These are phyloP conservation scores for Artemisia tridentata DNA, from an alignment of 129 eudicot species.

Conservation along the genomic window DNA sequence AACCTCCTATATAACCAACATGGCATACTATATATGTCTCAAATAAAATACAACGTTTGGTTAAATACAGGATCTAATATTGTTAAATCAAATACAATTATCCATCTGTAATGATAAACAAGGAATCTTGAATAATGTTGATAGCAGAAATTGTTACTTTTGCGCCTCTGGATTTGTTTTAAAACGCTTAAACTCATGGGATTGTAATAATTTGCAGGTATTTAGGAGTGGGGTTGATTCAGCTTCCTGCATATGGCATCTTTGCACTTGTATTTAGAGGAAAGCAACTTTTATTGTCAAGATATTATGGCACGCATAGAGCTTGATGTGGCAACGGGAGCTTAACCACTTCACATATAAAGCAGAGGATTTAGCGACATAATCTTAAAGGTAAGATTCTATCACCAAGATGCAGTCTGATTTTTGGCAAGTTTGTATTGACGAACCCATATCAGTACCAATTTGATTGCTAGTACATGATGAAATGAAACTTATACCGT, in stretches of 20 bases:
- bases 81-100: background rate
- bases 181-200: slow-evolving; percentile 3
- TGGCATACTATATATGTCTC: background rate
- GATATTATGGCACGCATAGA: slow-evolving; percentile 31
- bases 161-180: background rate
- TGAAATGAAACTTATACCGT: too few relatives aligned
- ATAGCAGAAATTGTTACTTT: background rate
- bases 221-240: slow-evolving; percentile 63
- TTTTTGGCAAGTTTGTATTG: background rate
- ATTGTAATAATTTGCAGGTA: slow-evolving; percentile 57
- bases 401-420: background rate
- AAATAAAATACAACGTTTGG: background rate
- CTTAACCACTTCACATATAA: slow-evolving; percentile 12
- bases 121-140: background rate
- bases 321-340: slow-evolving; percentile 21
- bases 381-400: slow-evolving; percentile 26
- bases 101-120: background rate
- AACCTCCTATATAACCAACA: background rate
- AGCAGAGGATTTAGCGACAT: slow-evolving; percentile 6
- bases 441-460: too few relatives aligned
- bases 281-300: slow-evolving; percentile 55
- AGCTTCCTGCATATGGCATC: slow-evolving; percentile 69
- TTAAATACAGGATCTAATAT: background rate
- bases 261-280: slow-evolving; percentile 47
- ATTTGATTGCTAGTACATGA: too few relatives aligned